phyloP scores from a whole-genome alignment of 192 early-diverging fungal species.

The Coemansia sp. region DNA sequence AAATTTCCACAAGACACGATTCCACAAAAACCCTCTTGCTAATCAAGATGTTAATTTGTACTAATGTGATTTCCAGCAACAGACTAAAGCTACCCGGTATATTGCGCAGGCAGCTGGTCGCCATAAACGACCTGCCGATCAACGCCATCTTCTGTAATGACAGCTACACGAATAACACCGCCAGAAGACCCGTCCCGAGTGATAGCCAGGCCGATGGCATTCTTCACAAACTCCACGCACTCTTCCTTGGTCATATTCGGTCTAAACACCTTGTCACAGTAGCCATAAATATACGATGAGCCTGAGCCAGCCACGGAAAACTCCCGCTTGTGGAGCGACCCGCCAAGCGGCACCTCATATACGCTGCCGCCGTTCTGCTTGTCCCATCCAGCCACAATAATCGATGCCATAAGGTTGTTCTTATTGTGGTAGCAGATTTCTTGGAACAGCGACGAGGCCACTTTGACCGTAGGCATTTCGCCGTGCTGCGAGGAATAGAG shows the following conservation, averaged over 20 bases:
- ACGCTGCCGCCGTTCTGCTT: conserved; percentile 83
- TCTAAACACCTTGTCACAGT: conserved; percentile 84
- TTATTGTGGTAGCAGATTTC: conserved; percentile 95
- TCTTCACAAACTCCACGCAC: conserved; percentile 90
- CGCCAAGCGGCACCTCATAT: conserved; percentile 88
- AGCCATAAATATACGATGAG: conserved; percentile 97
- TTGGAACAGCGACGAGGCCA: conserved; percentile 89
- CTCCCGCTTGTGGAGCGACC: conserved; percentile 85
- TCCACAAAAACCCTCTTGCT: not conserved
- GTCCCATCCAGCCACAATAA: conserved; percentile 98
- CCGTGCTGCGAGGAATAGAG: conserved; percentile 87
- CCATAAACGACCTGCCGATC: conserved; percentile 86
- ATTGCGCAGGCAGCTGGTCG: conserved; percentile 61
- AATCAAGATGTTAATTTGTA: not conserved
- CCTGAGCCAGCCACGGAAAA: conserved; percentile 95
- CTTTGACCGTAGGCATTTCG: conserved; percentile 78
- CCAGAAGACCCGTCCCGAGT: conserved; percentile 95
- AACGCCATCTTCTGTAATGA: conserved; percentile 89
- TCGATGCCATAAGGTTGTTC: conserved; percentile 80
- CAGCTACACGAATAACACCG: conserved; percentile 89
- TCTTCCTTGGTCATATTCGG: conserved; percentile 85
- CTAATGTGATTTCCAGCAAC: not conserved
- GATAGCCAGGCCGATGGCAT: conserved; percentile 91
- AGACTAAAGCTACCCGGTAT: conserved; percentile 18
- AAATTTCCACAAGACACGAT: too few relatives aligned